Evolutionary conservation across 164 flowering plant genomes (phyloP), one percentile per base, ranked within the genome.

Genomic region (Santalum album): DNA sequence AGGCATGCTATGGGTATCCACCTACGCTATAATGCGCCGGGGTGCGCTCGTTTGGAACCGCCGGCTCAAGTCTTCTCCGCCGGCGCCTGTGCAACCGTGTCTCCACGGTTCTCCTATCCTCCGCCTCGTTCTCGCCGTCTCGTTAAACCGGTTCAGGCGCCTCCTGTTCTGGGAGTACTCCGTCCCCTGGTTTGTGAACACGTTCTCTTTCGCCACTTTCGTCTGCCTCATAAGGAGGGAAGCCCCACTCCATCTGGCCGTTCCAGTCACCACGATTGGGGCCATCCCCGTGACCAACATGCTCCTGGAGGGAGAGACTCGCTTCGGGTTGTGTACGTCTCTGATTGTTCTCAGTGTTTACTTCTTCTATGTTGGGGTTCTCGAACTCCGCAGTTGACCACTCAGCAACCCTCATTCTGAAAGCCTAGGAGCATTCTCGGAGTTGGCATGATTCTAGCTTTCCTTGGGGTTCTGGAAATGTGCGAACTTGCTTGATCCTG

Each of bases 261-360:
- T 92, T 24, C 98, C 96, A 1, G 95, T 92, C 12, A 84, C 88
- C 11, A 88, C 96, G 7, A 88, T 88, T 64, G 95, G 94, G 17
- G 85, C 96, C 32, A 92, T 96, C 16, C 91, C 94, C 7, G 79
- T 81, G 12, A 69, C 70, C 21, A 96, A 83, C 10, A 58, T 79
- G 73, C 64, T 81, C 12, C 72, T 86, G 21, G 98, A 96, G 0
- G 98, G 86, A 53, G 78, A 77, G 62, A 88, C 78, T 12, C 78
- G 67, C 20, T 24, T 76, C 22, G 74, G 75, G 66, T 55, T 83
- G 42, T 95, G 96, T 65, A 84, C 87, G 27, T 56, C 62, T 55
- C 69, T 89, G 11, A 82, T 86, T 62, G 74, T 84, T 65, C 26
- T 86, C 25, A 96, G 98, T 57, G 84, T 89, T 29, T 84, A 73